phyloP scores from a whole-genome alignment of 306 rosid species.

The Cicer bijugum region DNA sequence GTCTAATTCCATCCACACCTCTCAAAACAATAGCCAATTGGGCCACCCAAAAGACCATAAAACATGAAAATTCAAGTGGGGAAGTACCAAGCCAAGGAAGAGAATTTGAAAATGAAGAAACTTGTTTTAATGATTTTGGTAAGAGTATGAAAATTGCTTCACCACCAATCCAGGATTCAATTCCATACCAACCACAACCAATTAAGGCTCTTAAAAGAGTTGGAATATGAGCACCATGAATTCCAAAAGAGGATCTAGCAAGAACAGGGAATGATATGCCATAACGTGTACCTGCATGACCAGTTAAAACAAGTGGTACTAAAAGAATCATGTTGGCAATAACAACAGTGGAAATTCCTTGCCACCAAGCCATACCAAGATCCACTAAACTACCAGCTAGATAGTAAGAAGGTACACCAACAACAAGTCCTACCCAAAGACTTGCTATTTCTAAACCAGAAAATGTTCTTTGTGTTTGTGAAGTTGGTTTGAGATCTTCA shows the following conservation, averaged over 20 bases:
- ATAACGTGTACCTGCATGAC: constrained; percentile 79
- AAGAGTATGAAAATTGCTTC: constrained; percentile 82
- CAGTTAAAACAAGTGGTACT: constrained; percentile 69
- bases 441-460: constrained; percentile 72
- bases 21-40: constrained; percentile 72
- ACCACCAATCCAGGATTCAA: constrained; percentile 95
- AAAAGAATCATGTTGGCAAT: constrained; percentile 64
- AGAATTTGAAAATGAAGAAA: constrained; percentile 38
- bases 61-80: constrained; percentile 77
- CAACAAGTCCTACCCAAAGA: constrained; percentile 87
- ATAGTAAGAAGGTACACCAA: constrained; percentile 89
- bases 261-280: constrained; percentile 89
- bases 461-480: constrained; percentile 57
- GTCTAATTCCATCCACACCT: constrained; percentile 84
- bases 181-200: constrained; percentile 99
- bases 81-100: constrained; percentile 88
- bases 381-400: constrained; percentile 89
- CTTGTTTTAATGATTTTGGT: constrained; percentile 56
- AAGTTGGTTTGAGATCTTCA: constrained; percentile 81
- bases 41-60: constrained; percentile 64
- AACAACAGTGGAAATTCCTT: constrained; percentile 83
- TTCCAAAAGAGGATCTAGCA: constrained; percentile 83
- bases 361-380: constrained; percentile 99
- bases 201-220: constrained; percentile 76
- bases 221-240: constrained; percentile 84